A percentile compares a stretch with the other conserved stretches of the same genome.
These are phyloP conservation scores for Phyllosticta capitalensis DNA, from an alignment of 2,329 filamentous ascomycete genomes.

Conservation along the genomic window DNA sequence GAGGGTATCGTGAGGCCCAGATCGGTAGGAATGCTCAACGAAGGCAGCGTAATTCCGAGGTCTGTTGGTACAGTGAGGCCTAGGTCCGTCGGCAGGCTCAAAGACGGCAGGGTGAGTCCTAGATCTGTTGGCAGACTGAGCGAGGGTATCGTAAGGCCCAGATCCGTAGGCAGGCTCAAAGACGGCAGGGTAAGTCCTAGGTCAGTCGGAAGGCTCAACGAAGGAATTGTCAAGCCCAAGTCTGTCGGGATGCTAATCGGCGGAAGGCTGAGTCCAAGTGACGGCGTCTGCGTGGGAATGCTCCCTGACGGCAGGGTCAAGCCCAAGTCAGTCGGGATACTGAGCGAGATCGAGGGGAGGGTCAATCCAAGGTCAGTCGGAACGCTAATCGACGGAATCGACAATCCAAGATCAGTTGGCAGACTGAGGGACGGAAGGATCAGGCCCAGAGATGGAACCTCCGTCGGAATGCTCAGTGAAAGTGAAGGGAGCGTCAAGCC, in stretches of 20 bases:
- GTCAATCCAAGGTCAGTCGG: too few species aligned
- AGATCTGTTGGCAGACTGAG: neutral
- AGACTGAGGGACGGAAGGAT: neutral
- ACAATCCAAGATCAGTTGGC: neutral
- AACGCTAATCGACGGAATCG: neutral
- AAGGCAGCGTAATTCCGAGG: neutral
- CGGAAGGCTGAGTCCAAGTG: neutral
- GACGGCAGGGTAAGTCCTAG: neutral
- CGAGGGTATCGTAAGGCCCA: neutral
- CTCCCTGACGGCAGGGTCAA: neutral
- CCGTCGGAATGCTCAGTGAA: neutral
- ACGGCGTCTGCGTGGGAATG: neutral
- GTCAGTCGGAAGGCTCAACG: neutral
- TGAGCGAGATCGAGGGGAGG: neutral
- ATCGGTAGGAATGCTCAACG: neutral
- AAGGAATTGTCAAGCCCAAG: neutral
- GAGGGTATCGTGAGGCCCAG: neutral
- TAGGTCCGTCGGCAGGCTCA: neutral
- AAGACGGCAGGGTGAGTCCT: neutral
- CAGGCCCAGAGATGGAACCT: neutral
- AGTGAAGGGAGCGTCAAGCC: neutral
- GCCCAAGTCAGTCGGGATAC: neutral
- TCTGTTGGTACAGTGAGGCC: neutral
- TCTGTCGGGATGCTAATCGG: neutral
- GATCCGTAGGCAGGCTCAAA: neutral